These are phyloP conservation scores for Euphrasia confusa DNA, from an alignment of 257 asterid genomes.

Conservation along the genomic window DNA sequence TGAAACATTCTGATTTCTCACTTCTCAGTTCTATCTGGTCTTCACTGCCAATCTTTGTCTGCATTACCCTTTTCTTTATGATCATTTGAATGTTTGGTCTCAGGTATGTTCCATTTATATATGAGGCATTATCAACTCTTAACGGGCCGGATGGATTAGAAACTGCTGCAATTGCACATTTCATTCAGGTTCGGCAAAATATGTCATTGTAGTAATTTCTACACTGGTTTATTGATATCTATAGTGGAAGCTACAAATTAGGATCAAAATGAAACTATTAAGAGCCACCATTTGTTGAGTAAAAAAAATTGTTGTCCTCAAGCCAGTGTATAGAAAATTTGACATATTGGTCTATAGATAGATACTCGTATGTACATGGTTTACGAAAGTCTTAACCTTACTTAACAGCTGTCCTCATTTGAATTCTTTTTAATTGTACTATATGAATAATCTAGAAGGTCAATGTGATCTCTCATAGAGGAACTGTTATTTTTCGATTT, in stretches of 20 bases:
- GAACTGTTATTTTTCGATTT: neutral
- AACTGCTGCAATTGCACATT: conserved; percentile 49
- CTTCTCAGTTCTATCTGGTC: neutral
- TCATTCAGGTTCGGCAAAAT: conserved; percentile 53
- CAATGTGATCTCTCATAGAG: neutral
- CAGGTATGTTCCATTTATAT: conserved; percentile 71
- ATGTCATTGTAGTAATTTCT: neutral
- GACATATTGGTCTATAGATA: too few species aligned
- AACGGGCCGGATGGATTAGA: conserved; percentile 70
- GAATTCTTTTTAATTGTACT: neutral
- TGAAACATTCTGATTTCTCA: neutral
- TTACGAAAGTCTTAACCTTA: neutral
- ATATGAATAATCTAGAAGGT: neutral
- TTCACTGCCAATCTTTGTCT: neutral
- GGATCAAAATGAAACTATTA: conserved; percentile 2
- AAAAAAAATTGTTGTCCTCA: neutral
- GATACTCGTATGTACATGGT: too few species aligned
- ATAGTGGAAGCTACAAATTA: neutral
- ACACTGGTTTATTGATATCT: conserved; percentile 10
- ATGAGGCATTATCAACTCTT: conserved; percentile 66
- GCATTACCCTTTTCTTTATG: conserved; percentile 2
- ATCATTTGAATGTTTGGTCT: conserved; percentile 15
- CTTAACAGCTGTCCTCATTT: neutral
- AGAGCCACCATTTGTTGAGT: conserved; percentile 7
- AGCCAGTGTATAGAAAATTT: neutral